phyloP scores from a whole-genome alignment of 192 early-diverging fungal species.

The Coemansia sp. region DNA sequence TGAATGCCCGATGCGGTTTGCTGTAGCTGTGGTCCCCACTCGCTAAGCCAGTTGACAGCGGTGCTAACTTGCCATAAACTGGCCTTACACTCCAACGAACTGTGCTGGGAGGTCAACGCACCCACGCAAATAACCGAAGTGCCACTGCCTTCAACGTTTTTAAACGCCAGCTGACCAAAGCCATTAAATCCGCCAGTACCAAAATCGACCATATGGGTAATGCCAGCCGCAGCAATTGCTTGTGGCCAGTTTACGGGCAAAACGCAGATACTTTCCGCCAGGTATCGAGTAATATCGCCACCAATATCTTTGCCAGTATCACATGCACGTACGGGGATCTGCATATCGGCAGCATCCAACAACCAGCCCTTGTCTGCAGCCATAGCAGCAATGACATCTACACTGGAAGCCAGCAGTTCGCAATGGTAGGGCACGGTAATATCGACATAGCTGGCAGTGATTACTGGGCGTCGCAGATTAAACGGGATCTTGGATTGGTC shows the following conservation, averaged over 20 bases:
- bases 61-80: constrained; percentile 75
- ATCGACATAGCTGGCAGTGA: constrained; percentile 74
- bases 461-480: constrained; percentile 79
- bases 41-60: constrained; percentile 79
- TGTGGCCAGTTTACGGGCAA: constrained; percentile 62
- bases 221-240: constrained; percentile 46
- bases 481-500: constrained; percentile 72
- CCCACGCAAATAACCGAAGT: constrained; percentile 49
- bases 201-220: constrained; percentile 91
- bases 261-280: constrained; percentile 68
- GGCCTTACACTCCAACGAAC: constrained; percentile 65
- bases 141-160: constrained; percentile 85
- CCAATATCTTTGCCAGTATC: constrained; percentile 80
- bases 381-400: background rate
- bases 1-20: constrained; percentile 63
- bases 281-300: constrained; percentile 58
- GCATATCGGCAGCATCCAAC: constrained; percentile 14
- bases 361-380: constrained; percentile 17
- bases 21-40: constrained; percentile 80
- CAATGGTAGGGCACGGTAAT: constrained; percentile 78
- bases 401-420: background rate
- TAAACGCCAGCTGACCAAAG: constrained; percentile 78
- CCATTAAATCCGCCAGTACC: constrained; percentile 81
- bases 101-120: constrained; percentile 2
- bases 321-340: constrained; percentile 69